These are phyloP conservation scores for Cenococcum geophilum DNA, from an alignment of 495 filamentous ascomycete species.

Conservation along the genomic window DNA sequence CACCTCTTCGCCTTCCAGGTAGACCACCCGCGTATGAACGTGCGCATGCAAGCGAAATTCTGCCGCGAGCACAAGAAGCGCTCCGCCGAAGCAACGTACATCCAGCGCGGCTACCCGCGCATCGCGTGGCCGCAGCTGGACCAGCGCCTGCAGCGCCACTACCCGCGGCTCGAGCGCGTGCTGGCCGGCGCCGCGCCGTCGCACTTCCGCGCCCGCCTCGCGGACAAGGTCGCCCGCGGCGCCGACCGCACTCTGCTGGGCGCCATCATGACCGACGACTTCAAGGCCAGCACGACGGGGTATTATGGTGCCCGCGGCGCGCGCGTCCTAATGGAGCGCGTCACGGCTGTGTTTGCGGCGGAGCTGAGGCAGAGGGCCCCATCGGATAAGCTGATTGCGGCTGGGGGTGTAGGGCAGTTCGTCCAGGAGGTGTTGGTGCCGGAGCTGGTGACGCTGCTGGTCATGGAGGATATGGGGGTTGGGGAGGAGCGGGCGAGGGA, in stretches of 20 bases:
- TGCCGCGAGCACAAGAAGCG: constrained; percentile 62
- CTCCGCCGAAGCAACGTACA: constrained; percentile 57
- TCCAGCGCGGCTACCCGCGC: constrained; percentile 59
- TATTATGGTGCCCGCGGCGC: constrained; percentile 85
- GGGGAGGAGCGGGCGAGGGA: constrained; percentile 56
- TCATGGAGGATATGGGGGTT: constrained; percentile 81
- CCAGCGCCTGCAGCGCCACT: constrained; percentile 54
- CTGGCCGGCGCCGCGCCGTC: constrained; percentile 52
- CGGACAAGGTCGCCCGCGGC: constrained; percentile 52
- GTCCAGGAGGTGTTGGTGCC: constrained; percentile 83
- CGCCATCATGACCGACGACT: constrained; percentile 30
- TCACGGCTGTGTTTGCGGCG: constrained; percentile 56
- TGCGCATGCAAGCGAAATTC: constrained; percentile 47
- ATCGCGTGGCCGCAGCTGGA: constrained; percentile 71
- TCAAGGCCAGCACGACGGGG: constrained; percentile 51
- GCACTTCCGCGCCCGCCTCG: constrained; percentile 57
- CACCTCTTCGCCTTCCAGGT: constrained; percentile 2
- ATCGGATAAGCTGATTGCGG: constrained; percentile 62
- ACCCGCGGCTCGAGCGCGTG: constrained; percentile 50
- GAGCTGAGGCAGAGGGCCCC: constrained; percentile 57
- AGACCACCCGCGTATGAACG: constrained; percentile 15
- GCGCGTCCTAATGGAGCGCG: constrained; percentile 57
- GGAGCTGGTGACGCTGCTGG: constrained; percentile 67
- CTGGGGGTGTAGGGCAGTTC: constrained; percentile 64
- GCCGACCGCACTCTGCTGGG: constrained; percentile 44